phyloP scores from a whole-genome alignment of 1,284 basidiomycete species.

The Takashimella tepidaria region DNA sequence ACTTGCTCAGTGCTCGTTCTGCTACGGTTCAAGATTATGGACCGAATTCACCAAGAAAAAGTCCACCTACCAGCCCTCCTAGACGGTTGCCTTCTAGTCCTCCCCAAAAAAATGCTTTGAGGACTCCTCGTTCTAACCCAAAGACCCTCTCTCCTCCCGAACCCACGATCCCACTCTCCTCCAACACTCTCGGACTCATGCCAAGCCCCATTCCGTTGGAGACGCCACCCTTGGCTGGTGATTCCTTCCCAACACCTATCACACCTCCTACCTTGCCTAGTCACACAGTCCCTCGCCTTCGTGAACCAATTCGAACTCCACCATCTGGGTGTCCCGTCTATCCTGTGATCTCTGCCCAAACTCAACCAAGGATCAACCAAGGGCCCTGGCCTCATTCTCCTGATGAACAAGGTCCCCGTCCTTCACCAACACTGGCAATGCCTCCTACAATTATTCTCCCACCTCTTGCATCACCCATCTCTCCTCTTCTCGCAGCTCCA shows the following conservation, averaged over 20 bases:
- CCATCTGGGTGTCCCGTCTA: background rate
- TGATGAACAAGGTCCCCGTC: background rate
- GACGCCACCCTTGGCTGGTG: background rate
- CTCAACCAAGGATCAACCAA: background rate
- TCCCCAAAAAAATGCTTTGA: background rate
- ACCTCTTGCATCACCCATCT: constrained; percentile 3
- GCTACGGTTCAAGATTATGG: background rate
- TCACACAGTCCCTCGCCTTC: background rate
- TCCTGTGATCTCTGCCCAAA: background rate
- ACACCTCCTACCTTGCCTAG: background rate
- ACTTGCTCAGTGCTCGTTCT: background rate
- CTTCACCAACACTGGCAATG: background rate
- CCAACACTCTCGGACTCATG: background rate
- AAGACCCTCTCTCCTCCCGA: too few species aligned
- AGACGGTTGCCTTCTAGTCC: background rate
- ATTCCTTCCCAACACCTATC: background rate
- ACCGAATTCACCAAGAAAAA: background rate
- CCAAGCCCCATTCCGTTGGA: background rate
- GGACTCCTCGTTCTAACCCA: background rate
- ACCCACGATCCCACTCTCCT: too few species aligned
- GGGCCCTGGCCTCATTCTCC: too few species aligned
- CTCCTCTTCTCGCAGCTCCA: constrained; percentile 33
- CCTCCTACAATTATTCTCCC: too few species aligned
- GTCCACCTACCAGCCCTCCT: background rate
- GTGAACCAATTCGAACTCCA: background rate